Conservation (phyloP, 2,329 filamentous ascomycete species). For the Aureobasidium sp. region DNA sequence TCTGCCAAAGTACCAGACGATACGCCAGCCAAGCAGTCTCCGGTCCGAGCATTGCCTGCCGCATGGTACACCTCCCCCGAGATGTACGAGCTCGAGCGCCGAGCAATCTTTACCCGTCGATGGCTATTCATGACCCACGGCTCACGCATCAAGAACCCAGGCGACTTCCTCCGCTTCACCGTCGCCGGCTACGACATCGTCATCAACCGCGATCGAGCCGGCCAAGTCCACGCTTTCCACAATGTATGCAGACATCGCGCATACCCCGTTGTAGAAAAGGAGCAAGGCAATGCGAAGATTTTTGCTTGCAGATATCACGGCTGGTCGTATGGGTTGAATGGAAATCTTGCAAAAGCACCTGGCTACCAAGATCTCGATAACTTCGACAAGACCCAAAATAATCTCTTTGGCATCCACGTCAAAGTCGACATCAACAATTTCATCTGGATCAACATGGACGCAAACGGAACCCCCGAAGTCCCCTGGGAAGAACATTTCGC, state of each 20-base stretch:
- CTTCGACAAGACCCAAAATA: slow-evolving; percentile 52
- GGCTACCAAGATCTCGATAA: slow-evolving; percentile 49
- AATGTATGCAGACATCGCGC: slow-evolving; percentile 57
- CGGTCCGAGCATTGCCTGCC: slow-evolving; percentile 31
- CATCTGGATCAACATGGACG: slow-evolving; percentile 54
- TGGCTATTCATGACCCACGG: slow-evolving; percentile 52
- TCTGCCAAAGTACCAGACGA: neutral
- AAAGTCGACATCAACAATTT: slow-evolving; percentile 50
- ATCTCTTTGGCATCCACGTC: slow-evolving; percentile 49
- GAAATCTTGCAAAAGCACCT: slow-evolving; percentile 54
- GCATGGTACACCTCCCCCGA: slow-evolving; percentile 39
- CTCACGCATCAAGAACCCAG: slow-evolving; percentile 43
- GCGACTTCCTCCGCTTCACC: slow-evolving; percentile 52
- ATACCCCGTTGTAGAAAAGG: slow-evolving; percentile 49
- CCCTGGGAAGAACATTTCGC: slow-evolving; percentile 47
- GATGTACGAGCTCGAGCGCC: slow-evolving; percentile 41
- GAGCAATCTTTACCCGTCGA: slow-evolving; percentile 45
- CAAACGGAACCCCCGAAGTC: slow-evolving; percentile 36
- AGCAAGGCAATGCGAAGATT: slow-evolving; percentile 46
- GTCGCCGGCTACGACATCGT: slow-evolving; percentile 41
- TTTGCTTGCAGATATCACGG: slow-evolving; percentile 56
- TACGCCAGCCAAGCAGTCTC: neutral
- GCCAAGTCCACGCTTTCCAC: slow-evolving; percentile 53
- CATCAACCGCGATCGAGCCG: slow-evolving; percentile 45
- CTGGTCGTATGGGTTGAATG: slow-evolving; percentile 54